Base-by-base conservation (phyloP, 2,329 filamentous ascomycete genomes). In the Nigrospora osmanthi region DNA sequence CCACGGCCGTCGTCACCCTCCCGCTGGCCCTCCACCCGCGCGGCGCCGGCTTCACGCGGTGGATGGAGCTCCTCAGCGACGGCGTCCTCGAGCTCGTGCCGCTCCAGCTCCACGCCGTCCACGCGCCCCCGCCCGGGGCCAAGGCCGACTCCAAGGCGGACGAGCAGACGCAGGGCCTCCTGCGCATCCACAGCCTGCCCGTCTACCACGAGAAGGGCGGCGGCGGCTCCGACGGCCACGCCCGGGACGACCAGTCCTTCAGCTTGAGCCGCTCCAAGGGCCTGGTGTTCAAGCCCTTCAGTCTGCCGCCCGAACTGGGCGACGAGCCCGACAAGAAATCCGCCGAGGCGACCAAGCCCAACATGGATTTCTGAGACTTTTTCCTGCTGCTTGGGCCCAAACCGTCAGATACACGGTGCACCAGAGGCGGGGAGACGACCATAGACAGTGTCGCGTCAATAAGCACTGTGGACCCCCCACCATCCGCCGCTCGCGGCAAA, bases 151-250 rank as follows among this genome's bases (percentile, higher is more conserved):
- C 58, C 49, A 67, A 62, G 33, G 63, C 77, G 4, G 84, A 87
- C 48, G 89, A 95, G 47, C 81, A 84, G 46, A 83, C 86, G 1
- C 91, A 97, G 60, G 93, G 93, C 1, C 79, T 97, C 65, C 68
- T 97, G 15, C 86, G 83, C 49, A 79, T 94, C 1, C 88, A 95
- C 62, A 83, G 83, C 44, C 65, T 97, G 33, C 91, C 93, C 0
- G 73, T 95, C 1, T 83, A 88, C 52, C 87, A 94, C 48, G 91
- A 97, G 60, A 88, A 87, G 53, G 91, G 93, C 2, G 89, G 89
- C 2, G 89, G 88, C 13, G 83, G 81, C 11, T 75, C 79, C 2
- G 80, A 81, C 47, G 73, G 78, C 35, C 78, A 78, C 47, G 81
- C 84, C 44, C 82, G 87, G 19, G 87, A 95, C 58, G 89, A 96